Evolutionary conservation across 2,329 filamentous ascomycete genomes (phyloP), one percentile per base, ranked within the genome.

Genomic region (Colletotrichum acutatum): DNA sequence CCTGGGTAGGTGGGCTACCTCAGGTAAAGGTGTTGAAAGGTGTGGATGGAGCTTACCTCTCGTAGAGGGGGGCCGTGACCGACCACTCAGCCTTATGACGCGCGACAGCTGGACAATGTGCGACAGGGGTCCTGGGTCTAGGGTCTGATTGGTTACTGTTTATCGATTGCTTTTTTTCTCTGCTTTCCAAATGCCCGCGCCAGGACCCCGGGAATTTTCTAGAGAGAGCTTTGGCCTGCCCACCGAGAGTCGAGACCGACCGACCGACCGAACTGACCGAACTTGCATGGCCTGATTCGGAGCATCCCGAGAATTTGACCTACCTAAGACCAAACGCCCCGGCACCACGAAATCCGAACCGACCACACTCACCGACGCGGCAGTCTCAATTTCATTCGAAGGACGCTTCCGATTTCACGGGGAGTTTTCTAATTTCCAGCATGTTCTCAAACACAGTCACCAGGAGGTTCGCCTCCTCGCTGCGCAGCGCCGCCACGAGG

Each of bases 11-110:
- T 42, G 16, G 7, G 26, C 5, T 52, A 24, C 5, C 12, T 26
- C 14, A 42, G 37, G 37, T 42, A 42, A 5, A 1, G 12, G 14
- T 42, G 12, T 5, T 32, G 14, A 64, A 6, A 22, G 32, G 24
- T 16, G 22, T 34, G 9, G 22, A 34, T 28, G 61, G 46, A 64
- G 61, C 30, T 49, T 9, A 49, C 42, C 19, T 49, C 7, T 28
- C 30, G 49, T 22, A 53, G 46, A 53, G 28, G 42, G 28, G 28
- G 60, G 22, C 24, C 42, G 49, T 64, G 61, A 52, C 30, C 11
- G 61, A 52, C 30, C 11, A 34, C 57, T 69, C 67, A 73, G 71
- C 71, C 71, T 73, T 73, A 73, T 73, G 71, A 73, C 60, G 70
- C 58, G 52, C 32, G 66, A 22, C 66, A 60, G 61, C 26, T 66